Base-by-base conservation (phyloP, 2,329 filamentous ascomycete species). In the Monilinia aucupariae region DNA sequence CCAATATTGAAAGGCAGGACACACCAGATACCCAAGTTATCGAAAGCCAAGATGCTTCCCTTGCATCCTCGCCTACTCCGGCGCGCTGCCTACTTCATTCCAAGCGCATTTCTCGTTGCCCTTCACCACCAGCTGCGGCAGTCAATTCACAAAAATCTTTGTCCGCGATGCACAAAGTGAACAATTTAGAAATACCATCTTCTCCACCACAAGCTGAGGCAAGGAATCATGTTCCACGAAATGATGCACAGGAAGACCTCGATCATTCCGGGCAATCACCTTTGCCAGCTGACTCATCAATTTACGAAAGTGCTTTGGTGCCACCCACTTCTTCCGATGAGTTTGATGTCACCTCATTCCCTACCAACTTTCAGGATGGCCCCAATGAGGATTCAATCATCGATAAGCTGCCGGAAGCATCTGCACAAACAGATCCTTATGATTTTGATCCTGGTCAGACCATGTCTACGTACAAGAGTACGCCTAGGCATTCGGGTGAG, bases 41-140 rank as follows among this genome's bases (percentile, higher is more conserved):
- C 20, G 70, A 64, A 41, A 70, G 72, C 43, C 68, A 70, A 54
- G 71, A 74, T 63, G 65, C 66, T 30, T 72, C 69, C 63, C 77
- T 86, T 41, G 80, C 78, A 25, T 84, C 81, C 8, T 87, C 85
- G 0, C 85, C 85, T 1, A 87, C 85, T 0, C 85, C 71, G 1
- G 70, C 67, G 55, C 66, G 71, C 37, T 58, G 82, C 5, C 77
- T 82, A 53, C 81, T 83, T 41, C 82, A 81, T 27, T 78, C 81
- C 48, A 74, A 75, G 22, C 80, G 79, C 54, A 76, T 79, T 71
- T 79, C 78, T 2, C 83, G 84, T 58, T 78, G 81, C 4, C 81
- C 83, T 12, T 86, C 84, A 0, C 84, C 84, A 6, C 83, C 82
- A 1, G 78, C 83, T 63, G 8, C 17, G 6, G 43, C 10, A 4